Base-by-base conservation (phyloP, 768 basidiomycete genomes). In the Lactarius psammicola region DNA sequence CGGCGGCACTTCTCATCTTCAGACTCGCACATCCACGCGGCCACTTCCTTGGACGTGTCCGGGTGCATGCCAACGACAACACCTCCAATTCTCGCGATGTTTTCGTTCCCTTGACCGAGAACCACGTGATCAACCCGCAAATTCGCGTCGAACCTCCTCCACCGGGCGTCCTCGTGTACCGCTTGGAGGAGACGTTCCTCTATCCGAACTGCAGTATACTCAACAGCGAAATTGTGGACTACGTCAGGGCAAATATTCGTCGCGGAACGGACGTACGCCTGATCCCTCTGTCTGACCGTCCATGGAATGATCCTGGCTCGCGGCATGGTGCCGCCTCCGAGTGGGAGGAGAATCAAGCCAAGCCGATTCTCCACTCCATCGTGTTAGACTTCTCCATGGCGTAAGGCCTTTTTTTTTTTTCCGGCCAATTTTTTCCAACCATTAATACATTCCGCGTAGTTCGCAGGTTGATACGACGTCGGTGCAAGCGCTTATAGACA, bases 301-400 rank as follows among this genome's bases (percentile, higher is more conserved):
- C 92, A 15, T 99, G 96, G 96, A 99, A 99, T 73, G 95, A 97
- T 71, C 87, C 92, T 11, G 92, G 93, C 31, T 90, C 91, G 23
- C 71, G 75, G 58, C 79, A 81, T 20, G 80, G 81, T 17, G 78
- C 79, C 5, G 76, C 76, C 0, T 78, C 72, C 0, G 81, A 78
- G 30, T 85, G 86, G 46, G 83, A 80, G 18, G 78, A 80, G 46
- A 84, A 90, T 66, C 72, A 78, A 31, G 77, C 76, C 71, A 86
- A 82, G 72, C 93, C 95, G 0, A 73, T 79, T 26, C 79, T 98
- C 55, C 87, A 87, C 63, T 94, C 96, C 15, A 84, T 99, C 69
- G 90, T 99, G 33, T 80, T 98, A 23, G 97, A 99, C 75, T 94
- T 98, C 73, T 87, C 93, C 36, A 79, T 85, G 38, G 89, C 95